Evolutionary conservation across 2,329 filamentous ascomycete species (phyloP), one percentile per base, ranked within the genome.

Genomic region (Aspergillus aculeatus): DNA sequence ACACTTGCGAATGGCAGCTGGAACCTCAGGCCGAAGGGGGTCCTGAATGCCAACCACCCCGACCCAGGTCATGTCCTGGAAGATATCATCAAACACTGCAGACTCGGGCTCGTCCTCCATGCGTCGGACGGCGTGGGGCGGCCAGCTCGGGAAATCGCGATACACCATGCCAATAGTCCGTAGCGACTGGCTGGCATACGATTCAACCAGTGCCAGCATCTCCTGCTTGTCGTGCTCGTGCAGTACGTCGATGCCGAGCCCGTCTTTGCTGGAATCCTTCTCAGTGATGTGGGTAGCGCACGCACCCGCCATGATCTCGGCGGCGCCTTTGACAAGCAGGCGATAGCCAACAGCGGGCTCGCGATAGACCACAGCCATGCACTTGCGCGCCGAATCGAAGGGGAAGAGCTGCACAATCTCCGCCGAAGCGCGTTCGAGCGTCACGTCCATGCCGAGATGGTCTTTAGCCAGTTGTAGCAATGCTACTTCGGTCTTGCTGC

Each of bases 401-500:
- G 89, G 89, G 61, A 91, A 85, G 50, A 91, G 78, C 68, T 92
- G 89, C 44, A 88, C 76, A 21, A 85, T 81, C 29, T 82, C 80
- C 60, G 84, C 85, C 59, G 86, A 84, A 5, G 80, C 77, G 50
- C 89, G 86, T 68, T 89, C 83, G 66, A 89, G 83, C 49, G 80
- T 80, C 16, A 91, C 81, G 2, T 86, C 84, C 84, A 92, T 88
- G 16, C 82, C 87, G 5, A 92, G 80, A 68, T 89, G 80, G 54
- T 87, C 84, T 52, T 83, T 83, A 14, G 88, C 89, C 67, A 91
- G 84, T 26, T 86, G 84, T n/a, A 92, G 81, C 58, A 92, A 76
- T 2, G 89, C 89, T 4, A 89, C 89, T 71, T 92, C 89, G 0
- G 89, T 92, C 80, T 92, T 92, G 68, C 88, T 91, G 50, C 89